Base-by-base conservation (phyloP, 139 green algal genomes). In the Zygnema circumcarinatum region DNA sequence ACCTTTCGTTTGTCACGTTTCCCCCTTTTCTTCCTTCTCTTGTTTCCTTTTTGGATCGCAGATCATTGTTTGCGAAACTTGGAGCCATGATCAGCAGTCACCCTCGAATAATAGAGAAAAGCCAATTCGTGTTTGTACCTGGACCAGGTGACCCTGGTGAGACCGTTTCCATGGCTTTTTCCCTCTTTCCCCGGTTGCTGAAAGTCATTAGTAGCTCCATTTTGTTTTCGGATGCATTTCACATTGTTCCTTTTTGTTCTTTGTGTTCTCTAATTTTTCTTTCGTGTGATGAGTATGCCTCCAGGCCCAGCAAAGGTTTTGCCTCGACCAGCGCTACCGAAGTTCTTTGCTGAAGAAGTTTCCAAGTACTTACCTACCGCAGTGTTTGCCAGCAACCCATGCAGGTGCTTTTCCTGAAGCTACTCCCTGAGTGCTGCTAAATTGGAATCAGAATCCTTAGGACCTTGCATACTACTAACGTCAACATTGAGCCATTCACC, bases 101-200 rank as follows among this genome's bases (percentile, higher is more conserved):
- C 85, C 92, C 93, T 1, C 38, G 87, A 0, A 29, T 90, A 68
- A 89, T 94, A 88, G 88, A 93, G 2, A 75, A 90, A 38, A 94
- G 86, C 76, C 92, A 89, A 21, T 96, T 97, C 76, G 90, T 98
- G 41, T 95, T 98, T 81, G 90, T 98, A 35, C 96, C 96, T 0
- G 96, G 96, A 0, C 95, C 95, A 0, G 89, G 93, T 35, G 96
- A 98, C 84, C 87, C 95, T 0, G 93, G 94, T 1, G 25, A 39
- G 31, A 32, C 74, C 31, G 7, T 81, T 52, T 81, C 31, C 31
- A 67, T 25, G 32, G 39, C 74, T n/a, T n/a, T n/a, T n/a, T n/a
- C n/a, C n/a, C n/a, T n/a, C n/a, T n/a, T n/a, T n/a, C n/a, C n/a
- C n/a, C n/a, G n/a, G n/a, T n/a, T n/a, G n/a, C n/a, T n/a, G n/a